Evolutionary conservation across 257 asterid genomes (phyloP), one percentile per base, ranked within the genome.

Genomic region (Fraxinus cuspidata): DNA sequence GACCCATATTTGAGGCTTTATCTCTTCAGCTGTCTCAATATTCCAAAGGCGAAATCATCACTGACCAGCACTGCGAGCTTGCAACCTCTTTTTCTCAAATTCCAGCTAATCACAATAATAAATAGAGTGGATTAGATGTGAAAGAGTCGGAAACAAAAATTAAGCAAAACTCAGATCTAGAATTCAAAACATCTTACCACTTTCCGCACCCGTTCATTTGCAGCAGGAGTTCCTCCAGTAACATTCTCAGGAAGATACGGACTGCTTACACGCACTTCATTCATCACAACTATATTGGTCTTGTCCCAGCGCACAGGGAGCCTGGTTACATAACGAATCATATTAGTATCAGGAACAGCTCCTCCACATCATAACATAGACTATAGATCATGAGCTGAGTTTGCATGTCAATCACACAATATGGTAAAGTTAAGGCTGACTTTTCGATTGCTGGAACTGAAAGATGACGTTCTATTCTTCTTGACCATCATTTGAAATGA

Each of bases 261-360:
- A 85, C 94, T 93, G 88, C 93, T 85, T 42, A 95, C 99, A 74
- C 94, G 96, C 80, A 95, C 99, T 63, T 95, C 99, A 28, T 95
- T 93, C 99, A 95, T 90, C 78, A 95, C 99, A 80, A 95, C 98
- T 12, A 95, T 95, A 58, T 83, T 91, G 28, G 94, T 90, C 77
- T 88, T 93, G 78, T 95, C 99, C 99, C 99, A 95, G 37, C 94
- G 92, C 83, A 95, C 98, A 0, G 99, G 99, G 67, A 93, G 95
- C 88, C 99, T 95, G 90, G 28, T 81, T 34, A 77, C 35, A 79
- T 16, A n/a, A 78, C 16, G 72, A 73, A 65, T 58, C 16, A 16
- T 65, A 78, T 82, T 70, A 82, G 25, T 25, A 64, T 4, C 35
- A 71, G 70, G 29, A 80, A 53, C 31, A 58, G 38, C 25, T 13